These are phyloP conservation scores for Podaxis sp. DNA, from an alignment of 768 basidiomycete genomes.

Conservation along the genomic window DNA sequence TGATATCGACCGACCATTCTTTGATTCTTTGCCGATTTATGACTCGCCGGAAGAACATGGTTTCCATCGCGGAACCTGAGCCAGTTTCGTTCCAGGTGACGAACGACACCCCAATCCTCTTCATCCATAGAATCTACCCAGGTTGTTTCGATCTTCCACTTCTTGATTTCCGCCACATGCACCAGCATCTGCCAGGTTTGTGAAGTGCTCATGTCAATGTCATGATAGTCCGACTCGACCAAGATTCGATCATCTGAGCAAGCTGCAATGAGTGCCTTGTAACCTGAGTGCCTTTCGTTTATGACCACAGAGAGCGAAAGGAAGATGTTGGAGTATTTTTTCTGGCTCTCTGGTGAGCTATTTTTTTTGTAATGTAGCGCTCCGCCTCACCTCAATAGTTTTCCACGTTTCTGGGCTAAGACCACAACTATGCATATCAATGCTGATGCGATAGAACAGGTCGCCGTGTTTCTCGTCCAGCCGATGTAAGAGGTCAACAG, in stretches of 20 bases:
- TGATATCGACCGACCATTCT: conserved; percentile 9
- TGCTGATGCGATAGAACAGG: conserved; percentile 61
- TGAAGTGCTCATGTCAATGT: conserved; percentile 50
- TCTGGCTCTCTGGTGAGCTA: conserved; percentile 34
- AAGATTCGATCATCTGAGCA: conserved; percentile 68
- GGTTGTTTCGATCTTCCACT: conserved; percentile 67
- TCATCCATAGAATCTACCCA: conserved; percentile 40
- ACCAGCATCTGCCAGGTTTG: conserved; percentile 77
- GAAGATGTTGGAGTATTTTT: conserved; percentile 70
- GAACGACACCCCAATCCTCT: conserved; percentile 58
- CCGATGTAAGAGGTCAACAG: conserved; percentile 56
- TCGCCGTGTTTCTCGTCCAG: conserved; percentile 56
- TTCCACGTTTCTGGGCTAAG: conserved; percentile 73
- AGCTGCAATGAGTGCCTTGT: conserved; percentile 57
- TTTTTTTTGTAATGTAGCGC: neutral
- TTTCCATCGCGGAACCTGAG: conserved; percentile 46
- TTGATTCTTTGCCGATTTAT: conserved; percentile 14
- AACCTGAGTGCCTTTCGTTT: conserved; percentile 66
- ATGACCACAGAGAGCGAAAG: conserved; percentile 86
- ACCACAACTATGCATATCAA: conserved; percentile 91
- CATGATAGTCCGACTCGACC: conserved; percentile 82
- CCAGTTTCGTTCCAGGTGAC: conserved; percentile 72
- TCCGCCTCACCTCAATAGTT: conserved; percentile 60
- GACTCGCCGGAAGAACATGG: conserved; percentile 26
- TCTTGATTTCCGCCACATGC: conserved; percentile 68